Base-by-base conservation (phyloP, 169 alveolate genomes). In the Cryptosporidium ryanae region DNA sequence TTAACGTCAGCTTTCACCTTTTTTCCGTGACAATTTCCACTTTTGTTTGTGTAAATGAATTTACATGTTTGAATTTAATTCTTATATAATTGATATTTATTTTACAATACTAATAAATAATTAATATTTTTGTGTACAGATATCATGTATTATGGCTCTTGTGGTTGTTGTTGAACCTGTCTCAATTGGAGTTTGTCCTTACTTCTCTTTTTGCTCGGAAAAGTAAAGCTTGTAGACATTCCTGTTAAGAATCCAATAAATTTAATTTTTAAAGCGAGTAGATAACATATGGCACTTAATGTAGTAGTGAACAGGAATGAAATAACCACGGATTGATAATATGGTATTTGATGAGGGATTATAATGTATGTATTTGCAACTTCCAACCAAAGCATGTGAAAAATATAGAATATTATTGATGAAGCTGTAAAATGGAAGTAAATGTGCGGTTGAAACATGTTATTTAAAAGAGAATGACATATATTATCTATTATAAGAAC, bases 351-450 rank as follows among this genome's bases (percentile, higher is more conserved):
- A 27, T 43, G 64, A 17, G 87, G 87, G 17, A 76, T 76, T 2
- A 76, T 61, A 23, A 76, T 38, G 43, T 76, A 76, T 2, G 76
- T 27, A n/a, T 15, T 55, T 27, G 64, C 34, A 23, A 61, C n/a
- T 17, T 76, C 87, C 25, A 76, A 44, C 87, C 87, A 76, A 61
- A 76, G 64, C 70, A 76, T 76, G 54, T 76, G 87, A 15, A 76
- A 57, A 27, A 59, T 59, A 25, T 76, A 76, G 44, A 59, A 32
- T 38, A 76, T 76, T 13, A 76, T 76, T 32, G 87, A 76, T 8
- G 87, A 76, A 17, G 71, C 71, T 17, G 71, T 76, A 46, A 76
- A 76, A 21, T 76, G 87, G n/a, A 43, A 59, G 38, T 76, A 76
- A 25, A 76, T 27, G 0, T 21, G 48, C 43, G 87, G 87, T 23